phyloP scores from a whole-genome alignment of 2,329 filamentous ascomycete species.

The Rasamsonia emersonii region DNA sequence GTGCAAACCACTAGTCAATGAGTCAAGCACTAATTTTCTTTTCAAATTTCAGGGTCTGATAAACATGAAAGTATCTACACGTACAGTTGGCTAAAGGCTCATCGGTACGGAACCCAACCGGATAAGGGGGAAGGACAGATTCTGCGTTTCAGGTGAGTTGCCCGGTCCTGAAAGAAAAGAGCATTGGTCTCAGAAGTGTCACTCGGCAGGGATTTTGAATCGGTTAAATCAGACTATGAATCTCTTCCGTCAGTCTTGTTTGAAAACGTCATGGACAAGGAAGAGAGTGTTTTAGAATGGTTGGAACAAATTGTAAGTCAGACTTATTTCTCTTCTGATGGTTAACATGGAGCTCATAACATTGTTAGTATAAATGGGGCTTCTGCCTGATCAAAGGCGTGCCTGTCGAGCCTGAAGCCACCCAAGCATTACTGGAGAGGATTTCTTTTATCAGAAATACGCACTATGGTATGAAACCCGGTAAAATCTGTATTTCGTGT shows the following conservation, averaged over 20 bases:
- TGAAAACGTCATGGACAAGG: constrained; percentile 50
- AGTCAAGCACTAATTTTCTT: constrained; percentile 10
- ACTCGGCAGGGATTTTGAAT: constrained; percentile 25
- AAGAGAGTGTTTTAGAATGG: constrained; percentile 51
- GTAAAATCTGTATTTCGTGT: not conserved
- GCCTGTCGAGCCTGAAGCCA: constrained; percentile 61
- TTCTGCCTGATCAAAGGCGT: constrained; percentile 69
- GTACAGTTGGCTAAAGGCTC: constrained; percentile 52
- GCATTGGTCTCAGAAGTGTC: not conserved
- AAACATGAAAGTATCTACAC: constrained; percentile 60
- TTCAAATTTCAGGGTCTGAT: constrained; percentile 50
- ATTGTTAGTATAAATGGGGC: constrained; percentile 54
- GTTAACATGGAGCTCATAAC: constrained; percentile 1
- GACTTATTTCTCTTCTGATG: not conserved
- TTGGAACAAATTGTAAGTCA: constrained; percentile 50
- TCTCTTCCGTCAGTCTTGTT: constrained; percentile 54
- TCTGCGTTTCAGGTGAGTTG: constrained; percentile 13
- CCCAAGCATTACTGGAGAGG: constrained; percentile 63
- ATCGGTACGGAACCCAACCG: constrained; percentile 25
- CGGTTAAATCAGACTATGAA: constrained; percentile 30
- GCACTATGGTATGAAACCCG: constrained; percentile 67
- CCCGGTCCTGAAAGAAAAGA: constrained; percentile 1
- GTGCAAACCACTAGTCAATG: no score
- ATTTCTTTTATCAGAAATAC: constrained; percentile 85
- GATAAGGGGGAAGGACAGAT: no score